A percentile compares a stretch with the other conserved stretches of the same genome.
Evolutionary conservation across 2,329 filamentous ascomycete genomes (phyloP).

Genomic region (Cladophialophora exuberans): DNA sequence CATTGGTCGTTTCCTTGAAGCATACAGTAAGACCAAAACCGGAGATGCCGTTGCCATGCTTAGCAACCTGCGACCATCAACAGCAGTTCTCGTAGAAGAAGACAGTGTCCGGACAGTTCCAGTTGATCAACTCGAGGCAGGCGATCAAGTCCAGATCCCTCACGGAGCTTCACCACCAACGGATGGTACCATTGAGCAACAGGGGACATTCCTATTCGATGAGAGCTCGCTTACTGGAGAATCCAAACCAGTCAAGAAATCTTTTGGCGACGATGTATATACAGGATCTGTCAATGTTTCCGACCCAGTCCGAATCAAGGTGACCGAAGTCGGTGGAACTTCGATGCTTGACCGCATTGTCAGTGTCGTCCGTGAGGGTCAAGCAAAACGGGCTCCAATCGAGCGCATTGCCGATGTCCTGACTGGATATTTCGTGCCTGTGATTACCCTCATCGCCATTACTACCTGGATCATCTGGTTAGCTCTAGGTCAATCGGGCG

Average conservation of each 20-base stretch:
- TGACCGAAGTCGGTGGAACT: slow-evolving; percentile 50
- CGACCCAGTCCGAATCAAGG: slow-evolving; percentile 46
- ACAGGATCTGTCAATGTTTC: slow-evolving; percentile 54
- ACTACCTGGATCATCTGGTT: slow-evolving; percentile 53
- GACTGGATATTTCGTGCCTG: slow-evolving; percentile 54
- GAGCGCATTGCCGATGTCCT: slow-evolving; percentile 52
- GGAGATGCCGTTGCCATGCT: slow-evolving; percentile 83
- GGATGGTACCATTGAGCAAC: slow-evolving; percentile 66
- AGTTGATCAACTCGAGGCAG: slow-evolving; percentile 73
- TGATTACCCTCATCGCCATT: slow-evolving; percentile 53
- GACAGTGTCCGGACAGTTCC: slow-evolving; percentile 49
- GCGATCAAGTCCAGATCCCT: slow-evolving; percentile 73
- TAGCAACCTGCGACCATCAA: slow-evolving; percentile 74
- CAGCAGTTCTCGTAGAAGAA: slow-evolving; percentile 68
- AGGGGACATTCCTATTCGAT: slow-evolving; percentile 72
- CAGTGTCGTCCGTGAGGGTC: slow-evolving; percentile 52
- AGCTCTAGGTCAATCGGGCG: slow-evolving; percentile 47
- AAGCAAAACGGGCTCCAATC: slow-evolving; percentile 53
- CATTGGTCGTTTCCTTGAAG: slow-evolving; percentile 63
- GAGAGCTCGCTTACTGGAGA: slow-evolving; percentile 81
- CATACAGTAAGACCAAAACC: slow-evolving; percentile 88
- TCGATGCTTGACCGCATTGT: slow-evolving; percentile 57
- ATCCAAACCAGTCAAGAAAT: slow-evolving; percentile 50
- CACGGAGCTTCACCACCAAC: slow-evolving; percentile 83
- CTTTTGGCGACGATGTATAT: slow-evolving; percentile 46